Conservation (phyloP, 2,329 filamentous ascomycete genomes). For the Alternaria arborescens region DNA sequence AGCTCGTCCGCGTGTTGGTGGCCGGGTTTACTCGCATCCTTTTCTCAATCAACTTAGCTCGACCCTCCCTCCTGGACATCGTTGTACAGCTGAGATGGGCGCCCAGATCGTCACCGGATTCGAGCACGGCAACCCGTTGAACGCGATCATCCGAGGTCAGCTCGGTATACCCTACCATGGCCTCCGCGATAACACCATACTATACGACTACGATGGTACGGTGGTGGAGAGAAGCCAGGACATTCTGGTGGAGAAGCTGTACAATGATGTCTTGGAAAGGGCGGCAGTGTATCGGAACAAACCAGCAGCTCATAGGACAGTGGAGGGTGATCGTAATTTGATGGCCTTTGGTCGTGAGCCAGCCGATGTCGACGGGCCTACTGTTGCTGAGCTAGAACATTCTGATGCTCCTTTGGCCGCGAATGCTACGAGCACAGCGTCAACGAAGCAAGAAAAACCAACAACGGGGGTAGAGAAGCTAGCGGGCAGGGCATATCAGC, state of each 20-base stretch:
- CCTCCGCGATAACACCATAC: conserved; percentile 79
- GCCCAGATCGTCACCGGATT: conserved; percentile 99
- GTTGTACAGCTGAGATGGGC: conserved; percentile 91
- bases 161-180: conserved; percentile 86
- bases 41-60: conserved; percentile 66
- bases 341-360: conserved; percentile 86
- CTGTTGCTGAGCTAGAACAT: conserved; percentile 77
- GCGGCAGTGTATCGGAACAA: conserved; percentile 91
- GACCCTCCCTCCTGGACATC: conserved; percentile 62
- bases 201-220: conserved; percentile 84
- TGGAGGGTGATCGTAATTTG: conserved; percentile 82
- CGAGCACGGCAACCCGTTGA: conserved; percentile 91
- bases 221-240: conserved; percentile 82
- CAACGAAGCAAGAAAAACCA: conserved; percentile 55
- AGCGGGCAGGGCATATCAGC: conserved; percentile 74
- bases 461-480: conserved; percentile 65
- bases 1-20: conserved; percentile 85
- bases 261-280: conserved; percentile 92
- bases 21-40: conserved; percentile 88
- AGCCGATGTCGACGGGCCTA: conserved; percentile 62
- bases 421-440: conserved; percentile 58
- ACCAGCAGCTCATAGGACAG: conserved; percentile 70
- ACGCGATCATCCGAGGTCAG: conserved; percentile 89
- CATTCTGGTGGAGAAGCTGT: conserved; percentile 85
- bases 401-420: conserved; percentile 60